Conservation (phyloP, 305 asterid species). For the Rubia tinctorum region DNA sequence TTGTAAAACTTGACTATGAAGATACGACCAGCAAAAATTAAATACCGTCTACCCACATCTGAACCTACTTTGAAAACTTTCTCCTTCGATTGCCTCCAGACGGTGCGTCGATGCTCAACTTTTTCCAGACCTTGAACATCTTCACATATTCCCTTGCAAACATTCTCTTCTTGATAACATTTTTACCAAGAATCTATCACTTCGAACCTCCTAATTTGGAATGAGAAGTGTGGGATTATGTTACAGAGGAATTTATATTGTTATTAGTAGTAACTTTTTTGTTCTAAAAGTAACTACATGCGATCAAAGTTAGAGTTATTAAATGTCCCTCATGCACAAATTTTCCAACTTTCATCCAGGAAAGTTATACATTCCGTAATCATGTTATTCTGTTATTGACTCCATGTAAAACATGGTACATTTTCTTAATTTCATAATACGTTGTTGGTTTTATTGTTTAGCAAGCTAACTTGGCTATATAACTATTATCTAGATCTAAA, state of each 20-base stretch:
- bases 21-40: no score
- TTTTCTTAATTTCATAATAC: not conserved
- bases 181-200: not conserved
- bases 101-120: no score
- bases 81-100: no score
- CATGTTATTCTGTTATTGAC: not conserved
- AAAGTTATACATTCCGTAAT: not conserved
- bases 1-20: no score
- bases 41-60: no score
- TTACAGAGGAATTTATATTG: not conserved
- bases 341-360: not conserved
- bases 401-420: not conserved
- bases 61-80: no score
- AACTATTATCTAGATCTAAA: no score
- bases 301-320: not conserved
- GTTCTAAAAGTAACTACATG: not conserved
- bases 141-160: constrained; percentile 12
- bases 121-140: not conserved
- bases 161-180: no score
- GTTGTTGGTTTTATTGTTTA: not conserved
- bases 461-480: no score
- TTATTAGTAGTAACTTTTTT: not conserved
- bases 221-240: not conserved
- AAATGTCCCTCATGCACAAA: not conserved
- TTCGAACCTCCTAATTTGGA: not conserved